These are phyloP conservation scores for Aspergillus hiratsukae DNA, from an alignment of 2,329 filamentous ascomycete genomes.

Conservation along the genomic window DNA sequence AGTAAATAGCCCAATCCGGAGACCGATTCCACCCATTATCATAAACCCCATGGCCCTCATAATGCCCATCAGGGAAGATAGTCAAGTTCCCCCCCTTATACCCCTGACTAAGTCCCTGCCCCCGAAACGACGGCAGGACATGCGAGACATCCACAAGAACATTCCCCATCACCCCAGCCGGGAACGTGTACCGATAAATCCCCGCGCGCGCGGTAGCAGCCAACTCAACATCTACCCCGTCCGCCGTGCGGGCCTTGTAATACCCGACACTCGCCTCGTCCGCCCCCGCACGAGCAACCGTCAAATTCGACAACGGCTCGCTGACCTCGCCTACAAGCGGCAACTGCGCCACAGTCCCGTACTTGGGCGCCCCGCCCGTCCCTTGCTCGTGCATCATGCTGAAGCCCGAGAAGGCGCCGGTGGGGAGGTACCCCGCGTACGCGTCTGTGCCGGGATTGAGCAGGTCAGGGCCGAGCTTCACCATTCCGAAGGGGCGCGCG, in stretches of 20 bases:
- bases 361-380: constrained; percentile 66
- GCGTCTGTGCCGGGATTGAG: constrained; percentile 29
- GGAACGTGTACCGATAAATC: constrained; percentile 59
- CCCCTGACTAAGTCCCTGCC: constrained; percentile 57
- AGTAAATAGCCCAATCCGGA: constrained; percentile 45
- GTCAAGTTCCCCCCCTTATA: constrained; percentile 59
- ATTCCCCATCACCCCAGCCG: constrained; percentile 36
- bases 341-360: constrained; percentile 61
- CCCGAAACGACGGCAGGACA: constrained; percentile 59
- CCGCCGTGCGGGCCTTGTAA: constrained; percentile 54
- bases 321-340: constrained; percentile 48
- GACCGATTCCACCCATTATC: constrained; percentile 65
- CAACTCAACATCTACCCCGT: constrained; percentile 55
- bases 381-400: constrained; percentile 63
- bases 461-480: constrained; percentile 43
- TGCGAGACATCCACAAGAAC: constrained; percentile 64
- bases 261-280: constrained; percentile 57
- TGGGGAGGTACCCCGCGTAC: constrained; percentile 39
- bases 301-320: constrained; percentile 55
- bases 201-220: constrained; percentile 49
- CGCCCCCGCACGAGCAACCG: constrained; percentile 49
- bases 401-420: constrained; percentile 56
- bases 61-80: constrained; percentile 49
- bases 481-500: constrained; percentile 40
- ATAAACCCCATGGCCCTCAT: constrained; percentile 59